Evolutionary conservation across 169 alveolate genomes (phyloP), one percentile per base, ranked within the genome.

Genomic region (Sarcocystis neurona): DNA sequence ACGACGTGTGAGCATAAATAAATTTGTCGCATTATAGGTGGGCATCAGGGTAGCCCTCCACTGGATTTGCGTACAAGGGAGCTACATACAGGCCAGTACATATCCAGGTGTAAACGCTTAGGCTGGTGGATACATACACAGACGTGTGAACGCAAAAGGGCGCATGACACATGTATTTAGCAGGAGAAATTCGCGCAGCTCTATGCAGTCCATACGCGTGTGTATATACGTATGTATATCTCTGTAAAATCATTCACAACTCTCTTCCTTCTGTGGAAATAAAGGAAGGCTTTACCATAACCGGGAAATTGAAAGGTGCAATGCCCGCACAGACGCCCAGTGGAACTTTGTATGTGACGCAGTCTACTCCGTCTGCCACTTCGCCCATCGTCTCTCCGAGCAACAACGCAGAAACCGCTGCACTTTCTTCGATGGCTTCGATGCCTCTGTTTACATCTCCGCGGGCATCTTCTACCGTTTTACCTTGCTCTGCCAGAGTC

Each of bases 241-340:
- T n/a, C n/a, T n/a, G n/a, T n/a, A n/a, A n/a, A 53, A 23, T 53
- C 66, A 12, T 23, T 12, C 66, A 53, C 12, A 53, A 53, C 23
- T 53, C 66, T 53, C 66, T 53, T 53, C 23, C 12, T 15, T 53
- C 12, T 15, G 23, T 53, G 66, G 23, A 53, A 53, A 53, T 12
- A 23, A 53, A 53, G 23, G 12, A 53, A 53, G 66, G 66, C 1
- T 56, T 23, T 82, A 46, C 74, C 98, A 96, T 96, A 27, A 96
- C 95, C 34, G 98, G 97, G 95, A 96, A 96, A 88, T 96, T 96
- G 92, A 93, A 96, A 4, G 98, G 96, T 50, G 94, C 75, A 20
- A 96, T 89, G 53, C 96, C 96, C 48, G 96, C 96, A 56, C 95
- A 92, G n/a, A 96, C 97, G n/a, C 98, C 98, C 41, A 96, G 87